phyloP scores from a whole-genome alignment of 148 eudicot genomes.

The Tetragonia tetragonoides region DNA sequence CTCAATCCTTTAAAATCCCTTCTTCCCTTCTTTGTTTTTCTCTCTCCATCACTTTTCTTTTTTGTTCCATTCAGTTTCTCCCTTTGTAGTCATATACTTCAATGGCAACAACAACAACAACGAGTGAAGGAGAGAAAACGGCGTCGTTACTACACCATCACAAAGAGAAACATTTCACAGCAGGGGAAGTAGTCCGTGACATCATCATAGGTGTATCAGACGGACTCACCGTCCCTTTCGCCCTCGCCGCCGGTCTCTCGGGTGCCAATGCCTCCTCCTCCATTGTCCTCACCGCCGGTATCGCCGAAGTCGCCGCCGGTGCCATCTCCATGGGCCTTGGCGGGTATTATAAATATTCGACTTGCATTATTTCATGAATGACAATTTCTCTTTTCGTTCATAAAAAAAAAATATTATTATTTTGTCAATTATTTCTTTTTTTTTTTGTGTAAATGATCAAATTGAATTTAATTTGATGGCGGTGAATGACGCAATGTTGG shows the following conservation, averaged over 20 bases:
- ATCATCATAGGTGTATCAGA: constrained; percentile 92
- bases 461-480: neutral
- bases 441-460: too few species aligned
- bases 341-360: constrained; percentile 44
- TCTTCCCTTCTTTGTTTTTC: neutral
- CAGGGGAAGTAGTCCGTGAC: constrained; percentile 87
- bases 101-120: neutral
- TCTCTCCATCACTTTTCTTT: neutral
- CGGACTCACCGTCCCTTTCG: constrained; percentile 95
- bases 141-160: constrained; percentile 46
- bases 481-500: too few species aligned
- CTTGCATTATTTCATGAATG: too few species aligned
- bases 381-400: too few species aligned
- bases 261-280: constrained; percentile 87
- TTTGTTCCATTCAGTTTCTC: neutral
- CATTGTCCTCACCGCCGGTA: constrained; percentile 83
- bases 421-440: too few species aligned
- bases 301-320: constrained; percentile 95
- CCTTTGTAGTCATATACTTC: neutral
- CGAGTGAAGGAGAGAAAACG: constrained; percentile 27
- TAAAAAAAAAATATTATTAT: too few species aligned
- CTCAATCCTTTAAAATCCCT: neutral
- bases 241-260: constrained; percentile 88
- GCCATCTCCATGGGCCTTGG: constrained; percentile 98
- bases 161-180: constrained; percentile 84